Conservation (phyloP, 371 early-diverging fungal species). For the Apophysomyces trapeziformis region DNA sequence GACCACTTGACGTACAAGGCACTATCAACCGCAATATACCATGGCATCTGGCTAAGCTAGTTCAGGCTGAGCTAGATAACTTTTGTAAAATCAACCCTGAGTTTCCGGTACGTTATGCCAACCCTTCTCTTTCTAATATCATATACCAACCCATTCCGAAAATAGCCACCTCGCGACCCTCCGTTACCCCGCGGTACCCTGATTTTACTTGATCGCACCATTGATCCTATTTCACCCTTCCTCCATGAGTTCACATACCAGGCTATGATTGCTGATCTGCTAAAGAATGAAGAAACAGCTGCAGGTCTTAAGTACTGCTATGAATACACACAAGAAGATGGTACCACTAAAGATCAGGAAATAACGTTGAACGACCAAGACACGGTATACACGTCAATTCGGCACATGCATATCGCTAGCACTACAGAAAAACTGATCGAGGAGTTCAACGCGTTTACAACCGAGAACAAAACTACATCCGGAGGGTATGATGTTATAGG, state of each 20-base stretch:
- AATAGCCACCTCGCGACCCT: conserved; percentile 60
- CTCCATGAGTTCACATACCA: conserved; percentile 96
- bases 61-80: conserved; percentile 65
- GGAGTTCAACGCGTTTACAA: conserved; percentile 80
- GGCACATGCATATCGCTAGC: conserved; percentile 95
- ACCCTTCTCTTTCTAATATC: background rate
- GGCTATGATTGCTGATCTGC: conserved; percentile 89
- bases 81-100: conserved; percentile 59
- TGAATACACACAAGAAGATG: conserved; percentile 61
- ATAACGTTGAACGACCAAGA: conserved; percentile 75
- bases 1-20: conserved; percentile 71
- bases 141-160: background rate
- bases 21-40: conserved; percentile 63
- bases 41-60: conserved; percentile 55
- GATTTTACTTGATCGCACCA: conserved; percentile 87
- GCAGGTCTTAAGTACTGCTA: conserved; percentile 68
- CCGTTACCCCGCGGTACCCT: conserved; percentile 74
- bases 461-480: conserved; percentile 57
- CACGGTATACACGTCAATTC: conserved; percentile 76
- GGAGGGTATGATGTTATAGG: conserved; percentile 35
- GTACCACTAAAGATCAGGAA: conserved; percentile 58
- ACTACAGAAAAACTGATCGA: conserved; percentile 80
- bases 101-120: conserved; percentile 57
- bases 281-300: conserved; percentile 69
- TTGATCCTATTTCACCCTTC: conserved; percentile 86